Base-by-base conservation (phyloP, 371 early-diverging fungal species). In the Apophysomyces trapeziformis region DNA sequence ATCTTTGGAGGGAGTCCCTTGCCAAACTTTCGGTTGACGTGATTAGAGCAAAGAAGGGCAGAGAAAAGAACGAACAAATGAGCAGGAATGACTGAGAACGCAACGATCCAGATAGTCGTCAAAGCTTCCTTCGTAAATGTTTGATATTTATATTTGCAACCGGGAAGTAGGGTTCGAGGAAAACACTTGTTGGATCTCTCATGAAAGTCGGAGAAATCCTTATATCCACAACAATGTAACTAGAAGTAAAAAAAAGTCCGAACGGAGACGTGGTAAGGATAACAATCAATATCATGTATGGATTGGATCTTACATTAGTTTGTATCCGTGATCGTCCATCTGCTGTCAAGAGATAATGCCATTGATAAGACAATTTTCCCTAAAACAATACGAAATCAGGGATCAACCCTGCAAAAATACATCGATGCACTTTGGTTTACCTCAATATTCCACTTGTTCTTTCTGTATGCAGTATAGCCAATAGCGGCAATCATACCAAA, bases 181-280 rank as follows among this genome's bases (percentile, higher is more conserved):
- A 83, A 87, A 43, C 88, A 87, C 38, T 82, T 76, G 63, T 84
- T 75, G 38, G 86, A 86, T 56, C 77, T 66, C 39, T 86, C 84
- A n/a, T 86, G 85, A 38, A 79, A 85, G 58, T 87, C 88, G 0
- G 79, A 66, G 32, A 81, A 73, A 0, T 74, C 71, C 43, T 85
- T 80, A 68, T 82, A 86, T 1, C 88, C 88, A 60, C 88, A 87
- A 54, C 88, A 87, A 43, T 84, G 84, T 5, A 87, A 66, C 83
- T 85, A 21, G 21, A 45, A 2, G 43, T 8, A 37, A 44, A 8
- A 37, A 44, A 8, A 45, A 3, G 58, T 50, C 41, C 13, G 37
- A 18, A 54, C 38, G 46, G 37, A 11, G 16, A 43, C 13, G 12
- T n/a, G 13, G 14, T 14, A 43, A 43, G 4, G 14, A 43, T 47